Percentiles rank a stretch among this genome's conserved stretches.
phyloP scores from a whole-genome alignment of 768 basidiomycete genomes.

The Boletus rubropictus region DNA sequence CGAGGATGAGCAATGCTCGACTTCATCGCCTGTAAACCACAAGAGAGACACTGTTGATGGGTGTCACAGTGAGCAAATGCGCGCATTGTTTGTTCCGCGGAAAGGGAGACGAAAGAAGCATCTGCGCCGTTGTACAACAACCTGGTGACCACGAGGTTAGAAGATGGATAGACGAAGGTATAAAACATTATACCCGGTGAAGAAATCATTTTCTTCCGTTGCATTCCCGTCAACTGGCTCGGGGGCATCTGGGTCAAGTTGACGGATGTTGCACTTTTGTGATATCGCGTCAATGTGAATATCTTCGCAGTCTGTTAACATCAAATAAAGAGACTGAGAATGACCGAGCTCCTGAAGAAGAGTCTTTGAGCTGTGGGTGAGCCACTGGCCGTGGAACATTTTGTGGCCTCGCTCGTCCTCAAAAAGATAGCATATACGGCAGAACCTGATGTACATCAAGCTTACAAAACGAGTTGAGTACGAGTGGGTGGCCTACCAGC shows the following conservation, averaged over 20 bases:
- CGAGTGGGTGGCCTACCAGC: constrained; percentile 47
- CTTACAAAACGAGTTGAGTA: neutral
- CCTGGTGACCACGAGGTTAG: constrained; percentile 28
- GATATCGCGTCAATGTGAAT: constrained; percentile 51
- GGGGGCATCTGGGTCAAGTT: constrained; percentile 36
- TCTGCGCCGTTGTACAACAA: constrained; percentile 46
- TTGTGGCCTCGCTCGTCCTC: constrained; percentile 37
- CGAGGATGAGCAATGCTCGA: constrained; percentile 23
- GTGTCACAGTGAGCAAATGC: constrained; percentile 28
- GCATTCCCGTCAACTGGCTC: constrained; percentile 44
- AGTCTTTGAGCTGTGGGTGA: constrained; percentile 56
- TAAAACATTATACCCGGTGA: constrained; percentile 42
- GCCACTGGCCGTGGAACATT: constrained; percentile 70
- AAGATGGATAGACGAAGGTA: neutral
- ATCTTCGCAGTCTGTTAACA: constrained; percentile 51
- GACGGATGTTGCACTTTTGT: constrained; percentile 48
- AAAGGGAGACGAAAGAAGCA: constrained; percentile 43
- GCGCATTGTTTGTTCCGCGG: constrained; percentile 28
- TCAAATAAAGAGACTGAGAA: constrained; percentile 50
- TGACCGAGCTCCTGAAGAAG: constrained; percentile 63
- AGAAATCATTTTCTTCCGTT: constrained; percentile 44
- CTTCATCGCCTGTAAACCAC: constrained; percentile 33
- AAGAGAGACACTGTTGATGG: constrained; percentile 45
- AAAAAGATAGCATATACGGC: constrained; percentile 60
- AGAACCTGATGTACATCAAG: constrained; percentile 49